Evolutionary conservation across 768 basidiomycete species (phyloP).

Genomic region (Boletus coccyginus): DNA sequence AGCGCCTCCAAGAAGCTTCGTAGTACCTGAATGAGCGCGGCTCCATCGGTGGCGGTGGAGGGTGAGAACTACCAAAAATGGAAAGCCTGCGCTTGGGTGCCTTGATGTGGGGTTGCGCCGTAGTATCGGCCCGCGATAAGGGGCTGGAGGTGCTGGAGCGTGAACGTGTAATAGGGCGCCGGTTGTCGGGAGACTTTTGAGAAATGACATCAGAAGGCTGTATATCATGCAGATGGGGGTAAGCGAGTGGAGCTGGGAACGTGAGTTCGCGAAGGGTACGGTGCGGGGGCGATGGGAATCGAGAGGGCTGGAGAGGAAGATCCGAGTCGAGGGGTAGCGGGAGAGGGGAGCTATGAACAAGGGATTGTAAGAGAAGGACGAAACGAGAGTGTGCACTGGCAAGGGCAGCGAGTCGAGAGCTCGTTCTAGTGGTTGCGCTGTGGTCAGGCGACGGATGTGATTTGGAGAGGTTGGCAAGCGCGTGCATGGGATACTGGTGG

Average conservation of each 20-base stretch:
- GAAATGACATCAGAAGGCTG: constrained; percentile 5
- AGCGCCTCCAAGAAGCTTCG: constrained; percentile 49
- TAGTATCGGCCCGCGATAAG: constrained; percentile 19
- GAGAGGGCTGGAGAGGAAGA: constrained; percentile 28
- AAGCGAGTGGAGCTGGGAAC: constrained; percentile 74
- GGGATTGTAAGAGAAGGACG: constrained; percentile 68
- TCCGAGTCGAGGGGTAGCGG: constrained; percentile 48
- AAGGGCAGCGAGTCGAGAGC: constrained; percentile 43
- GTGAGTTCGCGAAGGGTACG: constrained; percentile 52
- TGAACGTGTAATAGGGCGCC: constrained; percentile 8
- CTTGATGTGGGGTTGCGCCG: constrained; percentile 12
- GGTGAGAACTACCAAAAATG: constrained; percentile 35
- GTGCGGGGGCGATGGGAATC: constrained; percentile 23
- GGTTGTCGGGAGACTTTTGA: background rate
- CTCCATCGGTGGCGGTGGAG: constrained; percentile 44
- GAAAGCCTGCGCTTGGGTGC: constrained; percentile 29
- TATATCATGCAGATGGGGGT: constrained; percentile 25
- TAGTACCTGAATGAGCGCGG: constrained; percentile 47
- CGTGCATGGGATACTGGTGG: constrained; percentile 70
- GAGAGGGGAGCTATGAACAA: constrained; percentile 59
- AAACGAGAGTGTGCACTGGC: constrained; percentile 70
- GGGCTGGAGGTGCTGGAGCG: constrained; percentile 14
- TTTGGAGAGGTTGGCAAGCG: constrained; percentile 50
- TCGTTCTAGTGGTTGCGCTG: constrained; percentile 15
- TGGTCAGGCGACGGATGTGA: constrained; percentile 28